Percentiles rank a stretch among this genome's conserved stretches.
Evolutionary conservation across 202 grass and related monocot species (phyloP).

Genomic region (Cymbopogon flexuosus): DNA sequence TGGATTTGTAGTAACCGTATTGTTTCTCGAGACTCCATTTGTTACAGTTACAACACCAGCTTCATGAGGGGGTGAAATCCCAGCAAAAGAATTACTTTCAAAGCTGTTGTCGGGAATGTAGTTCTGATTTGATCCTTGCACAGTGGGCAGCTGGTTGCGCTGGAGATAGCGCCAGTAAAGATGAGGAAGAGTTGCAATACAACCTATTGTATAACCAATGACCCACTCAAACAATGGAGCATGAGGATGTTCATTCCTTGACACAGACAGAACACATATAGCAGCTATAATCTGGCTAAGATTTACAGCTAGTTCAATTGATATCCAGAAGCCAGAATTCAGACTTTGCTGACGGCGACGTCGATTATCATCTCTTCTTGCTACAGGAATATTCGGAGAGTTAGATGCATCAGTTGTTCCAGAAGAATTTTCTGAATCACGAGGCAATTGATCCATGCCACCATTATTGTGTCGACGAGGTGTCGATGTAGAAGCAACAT

Average conservation of each 20-base stretch:
- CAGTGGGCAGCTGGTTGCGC: conserved; percentile 37
- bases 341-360: conserved; percentile 48
- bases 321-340: conserved; percentile 85
- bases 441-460: conserved; percentile 30
- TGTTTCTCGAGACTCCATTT: conserved; percentile 41
- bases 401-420: conserved; percentile 31
- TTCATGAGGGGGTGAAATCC: conserved; percentile 23
- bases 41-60: background rate
- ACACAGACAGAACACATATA: conserved; percentile 56
- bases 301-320: conserved; percentile 66
- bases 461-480: conserved; percentile 37
- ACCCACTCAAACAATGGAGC: conserved; percentile 75
- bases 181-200: conserved; percentile 69
- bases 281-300: conserved; percentile 79
- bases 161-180: conserved; percentile 76
- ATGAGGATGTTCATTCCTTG: conserved; percentile 66
- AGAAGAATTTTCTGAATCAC: conserved; percentile 30
- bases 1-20: conserved; percentile 36
- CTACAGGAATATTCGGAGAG: conserved; percentile 31
- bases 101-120: conserved; percentile 24
- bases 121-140: conserved; percentile 45
- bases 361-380: conserved; percentile 46
- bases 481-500: conserved; percentile 49
- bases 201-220: conserved; percentile 75
- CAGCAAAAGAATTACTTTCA: conserved; percentile 51